Conservation (phyloP, 805 yeast genomes). For the Ogataea neopini region DNA sequence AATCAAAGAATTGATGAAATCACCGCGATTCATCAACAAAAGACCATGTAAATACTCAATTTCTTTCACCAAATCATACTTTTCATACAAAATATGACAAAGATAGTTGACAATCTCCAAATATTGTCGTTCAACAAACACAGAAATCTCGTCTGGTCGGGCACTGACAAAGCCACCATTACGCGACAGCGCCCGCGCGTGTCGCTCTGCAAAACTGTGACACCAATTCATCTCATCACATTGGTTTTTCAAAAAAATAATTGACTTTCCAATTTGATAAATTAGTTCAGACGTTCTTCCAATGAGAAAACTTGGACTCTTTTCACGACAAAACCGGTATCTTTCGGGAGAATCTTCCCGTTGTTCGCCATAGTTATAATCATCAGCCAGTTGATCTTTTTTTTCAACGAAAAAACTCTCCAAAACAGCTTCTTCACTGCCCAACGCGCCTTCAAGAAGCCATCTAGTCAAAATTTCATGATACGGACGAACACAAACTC, state of each 20-base stretch:
- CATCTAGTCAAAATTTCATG: constrained; percentile 60
- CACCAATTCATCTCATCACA: constrained; percentile 73
- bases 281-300: constrained; percentile 44
- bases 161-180: constrained; percentile 37
- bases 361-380: background rate
- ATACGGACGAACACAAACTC: constrained; percentile 57
- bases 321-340: constrained; percentile 23
- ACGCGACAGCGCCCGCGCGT: constrained; percentile 6
- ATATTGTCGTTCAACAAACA: constrained; percentile 45
- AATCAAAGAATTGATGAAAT: constrained; percentile 70
- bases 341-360: background rate
- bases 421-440: constrained; percentile 38
- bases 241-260: constrained; percentile 58
- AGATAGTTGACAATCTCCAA: constrained; percentile 54
- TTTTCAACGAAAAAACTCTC: constrained; percentile 62
- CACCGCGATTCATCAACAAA: constrained; percentile 75
- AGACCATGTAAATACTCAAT: constrained; percentile 64
- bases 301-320: constrained; percentile 49
- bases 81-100: constrained; percentile 48
- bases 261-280: constrained; percentile 70
- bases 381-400: background rate
- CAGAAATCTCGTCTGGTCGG: constrained; percentile 31
- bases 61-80: constrained; percentile 52
- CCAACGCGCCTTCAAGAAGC: constrained; percentile 67
- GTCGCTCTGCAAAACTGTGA: constrained; percentile 14